Percentiles rank a stretch among this genome's conserved stretches.
Conservation (phyloP, 306 rosid species). For the Prinsepia uniflora region DNA sequence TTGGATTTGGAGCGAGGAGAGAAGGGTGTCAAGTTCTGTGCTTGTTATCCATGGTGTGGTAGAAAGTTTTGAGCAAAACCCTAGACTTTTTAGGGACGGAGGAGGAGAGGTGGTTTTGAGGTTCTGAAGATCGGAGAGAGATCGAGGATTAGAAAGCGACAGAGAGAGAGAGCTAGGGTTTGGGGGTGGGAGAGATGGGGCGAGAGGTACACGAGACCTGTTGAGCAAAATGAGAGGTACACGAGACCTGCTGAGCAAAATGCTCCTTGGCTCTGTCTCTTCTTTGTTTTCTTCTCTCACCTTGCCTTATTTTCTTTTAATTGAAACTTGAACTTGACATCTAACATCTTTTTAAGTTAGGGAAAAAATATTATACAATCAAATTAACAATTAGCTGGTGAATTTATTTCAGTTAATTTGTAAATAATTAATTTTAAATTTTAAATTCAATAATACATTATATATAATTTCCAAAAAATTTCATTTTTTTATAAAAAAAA, state of each 20-base stretch:
- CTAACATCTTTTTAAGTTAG: no score
- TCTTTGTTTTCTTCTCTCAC: constrained; percentile 18
- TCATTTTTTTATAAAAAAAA: no score
- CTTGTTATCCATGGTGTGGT: neutral
- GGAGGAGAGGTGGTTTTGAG: neutral
- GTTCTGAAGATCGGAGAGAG: neutral
- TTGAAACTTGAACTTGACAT: no score
- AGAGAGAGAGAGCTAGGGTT: constrained; percentile 9
- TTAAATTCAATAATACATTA: no score
- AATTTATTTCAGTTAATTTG: no score
- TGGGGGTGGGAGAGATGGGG: constrained; percentile 7
- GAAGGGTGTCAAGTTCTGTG: constrained; percentile 4
- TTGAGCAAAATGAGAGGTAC: constrained; percentile 22
- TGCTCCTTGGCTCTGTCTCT: constrained; percentile 11
- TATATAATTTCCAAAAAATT: no score
- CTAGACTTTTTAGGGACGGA: neutral
- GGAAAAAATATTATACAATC: no score
- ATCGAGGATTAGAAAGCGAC: neutral
- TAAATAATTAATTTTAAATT: no score
- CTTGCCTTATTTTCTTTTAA: neutral
- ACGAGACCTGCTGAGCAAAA: constrained; percentile 24
- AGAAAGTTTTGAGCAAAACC: neutral
- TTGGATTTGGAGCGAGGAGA: constrained; percentile 7
- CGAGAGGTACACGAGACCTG: constrained; percentile 22
- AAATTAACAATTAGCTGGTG: no score